These are phyloP conservation scores for Ensete ventricosum DNA, from an alignment of 176 grass and related monocot genomes.

Conservation along the genomic window DNA sequence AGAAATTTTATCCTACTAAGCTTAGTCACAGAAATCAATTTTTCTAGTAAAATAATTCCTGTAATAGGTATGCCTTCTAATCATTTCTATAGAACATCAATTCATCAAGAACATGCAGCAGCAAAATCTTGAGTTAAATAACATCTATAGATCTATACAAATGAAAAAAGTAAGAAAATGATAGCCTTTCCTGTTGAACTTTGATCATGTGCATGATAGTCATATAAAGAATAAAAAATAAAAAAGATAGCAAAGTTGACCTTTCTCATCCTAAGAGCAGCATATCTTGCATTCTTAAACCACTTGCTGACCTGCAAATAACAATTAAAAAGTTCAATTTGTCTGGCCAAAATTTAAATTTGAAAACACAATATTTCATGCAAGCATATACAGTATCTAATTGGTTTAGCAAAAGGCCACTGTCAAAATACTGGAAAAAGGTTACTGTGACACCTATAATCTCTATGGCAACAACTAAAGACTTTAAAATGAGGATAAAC, in stretches of 20 bases:
- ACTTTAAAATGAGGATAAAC: no score
- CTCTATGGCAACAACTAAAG: no score
- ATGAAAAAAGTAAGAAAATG: not conserved
- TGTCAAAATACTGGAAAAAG: no score
- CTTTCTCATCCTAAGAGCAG: conserved; percentile 82
- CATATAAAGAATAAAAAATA: conserved; percentile 17
- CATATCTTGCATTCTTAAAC: conserved; percentile 95
- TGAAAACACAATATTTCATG: not conserved
- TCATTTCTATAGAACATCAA: no score
- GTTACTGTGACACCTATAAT: no score
- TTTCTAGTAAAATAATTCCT: not conserved
- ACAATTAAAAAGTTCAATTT: conserved; percentile 14
- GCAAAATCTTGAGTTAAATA: not conserved
- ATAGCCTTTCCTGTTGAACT: not conserved
- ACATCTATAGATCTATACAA: not conserved
- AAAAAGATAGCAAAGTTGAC: conserved; percentile 26
- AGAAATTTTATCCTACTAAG: not conserved
- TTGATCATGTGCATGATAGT: not conserved
- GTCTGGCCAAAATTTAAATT: not conserved
- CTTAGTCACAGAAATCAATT: not conserved
- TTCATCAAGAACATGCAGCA: not conserved
- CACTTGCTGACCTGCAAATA: conserved; percentile 71
- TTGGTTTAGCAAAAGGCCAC: no score
- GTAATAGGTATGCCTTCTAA: no score
- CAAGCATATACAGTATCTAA: no score